phyloP scores from a whole-genome alignment of 2,329 filamentous ascomycete species.

The Fusarium austroafricanum region DNA sequence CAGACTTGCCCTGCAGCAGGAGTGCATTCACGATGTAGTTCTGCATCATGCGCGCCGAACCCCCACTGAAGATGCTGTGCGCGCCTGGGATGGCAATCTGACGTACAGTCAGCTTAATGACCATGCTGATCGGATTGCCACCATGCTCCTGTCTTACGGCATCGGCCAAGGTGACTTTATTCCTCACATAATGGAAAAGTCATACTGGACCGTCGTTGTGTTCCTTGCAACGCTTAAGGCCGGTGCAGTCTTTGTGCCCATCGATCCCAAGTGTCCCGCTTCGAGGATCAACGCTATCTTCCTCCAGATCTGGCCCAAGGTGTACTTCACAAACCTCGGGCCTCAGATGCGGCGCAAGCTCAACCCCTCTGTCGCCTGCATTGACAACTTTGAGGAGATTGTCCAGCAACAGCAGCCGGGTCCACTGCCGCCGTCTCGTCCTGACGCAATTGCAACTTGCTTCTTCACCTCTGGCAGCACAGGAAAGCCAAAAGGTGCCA shows the following conservation, averaged over 20 bases:
- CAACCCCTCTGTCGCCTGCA: slow-evolving; percentile 14
- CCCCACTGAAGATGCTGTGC: not conserved
- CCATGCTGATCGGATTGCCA: not conserved
- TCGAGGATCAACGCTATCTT: slow-evolving; percentile 24
- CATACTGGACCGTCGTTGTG: slow-evolving; percentile 21
- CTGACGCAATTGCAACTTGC: slow-evolving; percentile 19
- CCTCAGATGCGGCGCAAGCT: slow-evolving; percentile 21
- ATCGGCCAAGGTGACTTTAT: not conserved
- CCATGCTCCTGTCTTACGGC: not conserved
- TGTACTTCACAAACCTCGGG: slow-evolving; percentile 22
- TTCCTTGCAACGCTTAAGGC: slow-evolving; percentile 18
- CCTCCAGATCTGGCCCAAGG: slow-evolving; percentile 19
- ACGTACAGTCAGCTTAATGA: not conserved
- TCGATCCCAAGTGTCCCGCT: slow-evolving; percentile 23
- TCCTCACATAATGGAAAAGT: slow-evolving; percentile 1
- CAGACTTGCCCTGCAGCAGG: not conserved
- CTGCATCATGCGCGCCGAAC: not conserved
- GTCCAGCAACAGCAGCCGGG: slow-evolving; percentile 5
- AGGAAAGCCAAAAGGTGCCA: slow-evolving; percentile 15
- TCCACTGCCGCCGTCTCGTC: slow-evolving; percentile 2
- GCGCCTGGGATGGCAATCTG: not conserved
- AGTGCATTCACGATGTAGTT: not conserved
- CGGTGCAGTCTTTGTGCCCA: slow-evolving; percentile 23
- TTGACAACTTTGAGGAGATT: slow-evolving; percentile 16
- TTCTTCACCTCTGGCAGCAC: slow-evolving; percentile 23